Base-by-base conservation (phyloP, 2,329 filamentous ascomycete genomes). In the Trichoderma sp. region DNA sequence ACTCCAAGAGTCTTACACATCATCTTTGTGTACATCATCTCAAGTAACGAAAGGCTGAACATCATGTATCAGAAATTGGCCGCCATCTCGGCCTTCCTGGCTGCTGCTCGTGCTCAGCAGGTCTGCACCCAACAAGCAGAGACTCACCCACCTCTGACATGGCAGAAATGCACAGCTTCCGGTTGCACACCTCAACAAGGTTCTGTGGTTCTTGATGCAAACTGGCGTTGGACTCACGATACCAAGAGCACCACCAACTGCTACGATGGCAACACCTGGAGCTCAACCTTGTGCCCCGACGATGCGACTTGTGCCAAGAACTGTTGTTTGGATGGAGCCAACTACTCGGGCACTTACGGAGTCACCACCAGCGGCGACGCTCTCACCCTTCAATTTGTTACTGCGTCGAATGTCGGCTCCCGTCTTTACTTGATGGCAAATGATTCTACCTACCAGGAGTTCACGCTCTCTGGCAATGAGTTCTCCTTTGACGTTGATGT, bases 401-500 rank as follows among this genome's bases (percentile, higher is more conserved):
- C 89, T 77, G 85, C 88, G 79, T 84, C 86, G 79, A 89, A 89
- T 80, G 80, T 89, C 63, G 87, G 87, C 29, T 85, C 90, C 74
- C 89, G 92, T 79, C 84, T 92, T 60, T 94, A 93, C 82, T 87
- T 94, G 77, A 89, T 94, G 85, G 88, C 89, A 79, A 85, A 87
- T 69, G 89, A 91, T 62, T 86, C 85, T 78, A 89, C 88, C 76
- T 94, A 94, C 83, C 85, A 93, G 84, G 88, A 89, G 81, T 91
- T 93, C 84, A 87, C 90, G 76, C 86, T 93, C 75, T 86, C 91
- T 72, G 91, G 90, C 83, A 88, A 92, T 80, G 92, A 94, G 83
- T 91, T 94, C 84, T 92, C 91, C 73, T 93, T 94, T 77, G 92
- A 93, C 74, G 92, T 93, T 31, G 92, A 94, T 81, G 89, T 93